Evolutionary conservation across 371 early-diverging fungal genomes (phyloP).

Genomic region (Syncephalastrum monosporum): DNA sequence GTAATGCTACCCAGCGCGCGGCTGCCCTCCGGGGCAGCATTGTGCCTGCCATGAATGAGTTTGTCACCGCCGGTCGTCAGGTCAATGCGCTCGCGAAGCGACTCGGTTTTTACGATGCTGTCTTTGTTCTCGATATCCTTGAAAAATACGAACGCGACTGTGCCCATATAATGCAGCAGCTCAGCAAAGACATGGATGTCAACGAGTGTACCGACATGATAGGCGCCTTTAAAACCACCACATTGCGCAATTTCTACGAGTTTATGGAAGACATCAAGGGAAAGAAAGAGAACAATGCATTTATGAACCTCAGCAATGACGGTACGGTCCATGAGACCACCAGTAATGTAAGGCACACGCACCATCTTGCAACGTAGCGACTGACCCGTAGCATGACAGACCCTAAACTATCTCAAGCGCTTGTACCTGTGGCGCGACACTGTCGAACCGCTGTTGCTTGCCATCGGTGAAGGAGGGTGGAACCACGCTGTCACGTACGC

Average conservation of each 20-base stretch:
- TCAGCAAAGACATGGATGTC: slow-evolving; percentile 25
- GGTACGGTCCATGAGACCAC: slow-evolving; percentile 88
- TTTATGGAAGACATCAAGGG: slow-evolving; percentile 71
- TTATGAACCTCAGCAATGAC: slow-evolving; percentile 65
- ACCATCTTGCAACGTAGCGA: background rate
- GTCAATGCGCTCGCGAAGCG: slow-evolving; percentile 63
- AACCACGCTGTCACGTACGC: slow-evolving; percentile 31
- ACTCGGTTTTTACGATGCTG: slow-evolving; percentile 66
- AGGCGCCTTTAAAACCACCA: slow-evolving; percentile 52
- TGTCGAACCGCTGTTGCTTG: slow-evolving; percentile 57
- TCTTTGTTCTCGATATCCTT: slow-evolving; percentile 78
- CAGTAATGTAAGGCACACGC: slow-evolving; percentile 58
- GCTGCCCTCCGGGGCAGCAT: slow-evolving; percentile 58
- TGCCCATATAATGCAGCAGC: slow-evolving; percentile 10
- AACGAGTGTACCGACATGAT: slow-evolving; percentile 56
- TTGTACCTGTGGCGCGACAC: slow-evolving; percentile 57
- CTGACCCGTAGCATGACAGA: slow-evolving; percentile 28
- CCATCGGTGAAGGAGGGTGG: slow-evolving; percentile 67
- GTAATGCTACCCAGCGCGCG: slow-evolving; percentile 54
- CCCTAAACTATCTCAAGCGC: slow-evolving; percentile 63
- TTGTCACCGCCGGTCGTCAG: slow-evolving; percentile 65
- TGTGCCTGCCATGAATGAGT: slow-evolving; percentile 57
- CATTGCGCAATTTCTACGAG: slow-evolving; percentile 65
- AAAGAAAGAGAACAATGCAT: slow-evolving; percentile 32
- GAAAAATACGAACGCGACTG: slow-evolving; percentile 53